phyloP scores from a whole-genome alignment of 768 basidiomycete species.

The Asterophora lycoperdoides region DNA sequence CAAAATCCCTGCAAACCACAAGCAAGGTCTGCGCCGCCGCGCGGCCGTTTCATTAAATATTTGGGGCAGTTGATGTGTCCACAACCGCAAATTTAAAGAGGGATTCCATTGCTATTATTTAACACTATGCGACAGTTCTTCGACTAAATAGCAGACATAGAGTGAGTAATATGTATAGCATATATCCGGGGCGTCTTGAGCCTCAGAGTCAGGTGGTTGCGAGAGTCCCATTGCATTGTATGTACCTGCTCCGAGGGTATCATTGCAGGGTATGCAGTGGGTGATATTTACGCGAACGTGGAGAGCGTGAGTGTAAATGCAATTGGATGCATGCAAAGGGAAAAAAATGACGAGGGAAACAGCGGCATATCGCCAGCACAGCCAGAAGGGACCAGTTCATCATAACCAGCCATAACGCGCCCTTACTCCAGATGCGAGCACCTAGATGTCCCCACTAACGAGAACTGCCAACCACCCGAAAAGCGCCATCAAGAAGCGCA shows the following conservation, averaged over 20 bases:
- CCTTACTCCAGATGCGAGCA: background rate
- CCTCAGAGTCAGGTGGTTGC: background rate
- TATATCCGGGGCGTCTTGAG: too few relatives aligned
- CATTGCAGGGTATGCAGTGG: background rate
- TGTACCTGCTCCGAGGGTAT: background rate
- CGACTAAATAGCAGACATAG: too few relatives aligned
- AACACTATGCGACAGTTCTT: too few relatives aligned
- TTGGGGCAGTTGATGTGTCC: too few relatives aligned
- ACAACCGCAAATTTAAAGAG: too few relatives aligned
- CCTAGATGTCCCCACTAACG: constrained; percentile 21
- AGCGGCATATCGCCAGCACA: background rate
- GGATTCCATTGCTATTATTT: too few relatives aligned
- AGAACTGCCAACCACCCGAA: constrained; percentile 75
- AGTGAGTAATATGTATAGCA: too few relatives aligned
- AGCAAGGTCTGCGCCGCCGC: too few relatives aligned
- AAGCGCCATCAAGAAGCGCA: constrained; percentile 73
- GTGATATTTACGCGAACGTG: background rate
- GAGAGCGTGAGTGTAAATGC: background rate
- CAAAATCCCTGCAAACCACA: too few relatives aligned
- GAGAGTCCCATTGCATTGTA: background rate
- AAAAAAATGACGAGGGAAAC: background rate
- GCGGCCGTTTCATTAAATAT: too few relatives aligned
- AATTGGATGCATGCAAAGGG: too few relatives aligned
- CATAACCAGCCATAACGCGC: background rate
- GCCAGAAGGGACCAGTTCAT: background rate